Evolutionary conservation across 2,329 filamentous ascomycete species (phyloP), one percentile per base, ranked within the genome.

Genomic region (Fusarium mangiferae): DNA sequence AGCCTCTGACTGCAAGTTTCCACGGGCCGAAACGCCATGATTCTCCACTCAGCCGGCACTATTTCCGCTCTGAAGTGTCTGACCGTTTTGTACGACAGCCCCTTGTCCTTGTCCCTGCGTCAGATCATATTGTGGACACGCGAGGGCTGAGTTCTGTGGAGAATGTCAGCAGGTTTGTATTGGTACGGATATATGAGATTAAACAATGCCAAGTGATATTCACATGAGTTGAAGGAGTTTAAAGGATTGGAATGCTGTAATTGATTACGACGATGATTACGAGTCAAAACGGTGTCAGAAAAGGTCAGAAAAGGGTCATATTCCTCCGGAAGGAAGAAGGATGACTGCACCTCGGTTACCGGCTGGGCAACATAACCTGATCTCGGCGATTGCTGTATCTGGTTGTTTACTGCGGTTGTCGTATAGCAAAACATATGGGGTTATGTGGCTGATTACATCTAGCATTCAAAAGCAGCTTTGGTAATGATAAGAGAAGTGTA

Each of bases 41-140:
- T 28, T 22, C 51, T 54, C 51, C 51, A 54, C 51, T 28, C 15
- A 28, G 35, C 20, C 51, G 51, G 51, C 35, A 54, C 7, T 28
- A 22, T 39, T n/a, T 54, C 51, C 51, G 51, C 14, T 38, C 51
- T 39, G 35, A 39, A 54, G 24, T 54, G 24, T 15, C 26, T 54
- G 35, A 10, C 35, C 24, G 35, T 54, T 39, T 39, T n/a, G 35
- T 39, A 39, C 35, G 35, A 54, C 24, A 17, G 24, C 35, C 51
- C 51, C 51, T 54, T 54, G 51, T 39, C 51, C 51, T 28, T 39
- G 51, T 39, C 51, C 51, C 35, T 54, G 51, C 35, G 24, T 28
- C 51, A 54, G 51, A 54, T 54, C 51, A 55, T 55, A 30, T n/a
- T 41, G 51, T 55, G 51, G 51, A 9, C 49, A 41, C 51, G 20